phyloP scores from a whole-genome alignment of 2,329 filamentous ascomycete genomes.

The Aureobasidium musti region DNA sequence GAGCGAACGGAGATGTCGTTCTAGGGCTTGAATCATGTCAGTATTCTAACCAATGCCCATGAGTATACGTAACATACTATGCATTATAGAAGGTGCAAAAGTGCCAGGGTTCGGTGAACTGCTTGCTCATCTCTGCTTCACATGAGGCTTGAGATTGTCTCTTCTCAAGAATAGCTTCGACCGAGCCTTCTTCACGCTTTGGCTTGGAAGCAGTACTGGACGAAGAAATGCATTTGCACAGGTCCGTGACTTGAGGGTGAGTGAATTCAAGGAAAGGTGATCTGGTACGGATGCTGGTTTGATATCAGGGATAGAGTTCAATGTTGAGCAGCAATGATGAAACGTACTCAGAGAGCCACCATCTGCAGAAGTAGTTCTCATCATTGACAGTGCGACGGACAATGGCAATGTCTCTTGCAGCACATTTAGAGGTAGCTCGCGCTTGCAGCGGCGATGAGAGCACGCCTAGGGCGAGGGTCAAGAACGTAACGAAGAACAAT shows the following conservation, averaged over 20 bases:
- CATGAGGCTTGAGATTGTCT: neutral
- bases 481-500: neutral
- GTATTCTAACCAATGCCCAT: neutral
- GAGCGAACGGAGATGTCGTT: neutral
- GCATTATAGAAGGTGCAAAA: conserved; percentile 2
- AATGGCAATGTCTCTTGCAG: neutral
- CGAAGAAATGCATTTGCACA: neutral
- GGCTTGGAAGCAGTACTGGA: neutral
- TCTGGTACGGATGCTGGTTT: neutral
- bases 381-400: conserved; percentile 3
- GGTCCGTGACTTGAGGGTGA: neutral
- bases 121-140: neutral
- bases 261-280: neutral
- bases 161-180: neutral
- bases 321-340: neutral
- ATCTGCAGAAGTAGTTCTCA: neutral
- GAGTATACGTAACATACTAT: neutral
- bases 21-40: neutral
- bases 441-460: neutral
- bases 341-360: neutral
- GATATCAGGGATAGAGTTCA: neutral
- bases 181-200: neutral
- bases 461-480: neutral
- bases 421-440: neutral
- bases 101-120: neutral